Conservation (phyloP, 306 rosid species). For the Cucumis hystrix region DNA sequence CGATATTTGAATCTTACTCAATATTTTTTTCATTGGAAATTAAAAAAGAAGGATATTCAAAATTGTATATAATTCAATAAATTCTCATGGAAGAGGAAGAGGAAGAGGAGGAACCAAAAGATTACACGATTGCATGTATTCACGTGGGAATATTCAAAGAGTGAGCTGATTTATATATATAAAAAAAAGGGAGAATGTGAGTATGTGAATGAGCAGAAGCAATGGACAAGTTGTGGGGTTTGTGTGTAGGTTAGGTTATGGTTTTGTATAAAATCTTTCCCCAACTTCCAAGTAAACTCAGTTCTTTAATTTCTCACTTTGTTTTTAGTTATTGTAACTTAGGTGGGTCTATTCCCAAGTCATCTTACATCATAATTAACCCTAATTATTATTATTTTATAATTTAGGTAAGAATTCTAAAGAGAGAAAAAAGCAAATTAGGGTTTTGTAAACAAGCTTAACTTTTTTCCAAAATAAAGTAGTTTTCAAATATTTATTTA, state of each 20-base stretch:
- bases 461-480: background rate
- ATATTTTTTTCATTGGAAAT: too few species aligned
- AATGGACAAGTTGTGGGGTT: background rate
- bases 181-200: background rate
- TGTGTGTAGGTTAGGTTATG: background rate
- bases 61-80: too few species aligned
- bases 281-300: background rate
- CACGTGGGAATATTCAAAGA: conserved; percentile 4
- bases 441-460: background rate
- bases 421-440: background rate
- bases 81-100: background rate
- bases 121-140: background rate
- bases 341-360: too few species aligned
- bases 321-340: background rate
- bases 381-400: too few species aligned
- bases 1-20: too few species aligned
- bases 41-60: background rate
- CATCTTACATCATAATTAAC: too few species aligned
- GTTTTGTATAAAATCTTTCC: background rate
- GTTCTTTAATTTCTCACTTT: background rate
- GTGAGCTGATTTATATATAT: background rate
- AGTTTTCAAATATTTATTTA: background rate
- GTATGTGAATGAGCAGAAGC: background rate
- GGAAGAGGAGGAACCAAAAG: background rate
- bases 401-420: too few species aligned